phyloP scores from a whole-genome alignment of 257 asterid species.

The Nicotiana attenuata region DNA sequence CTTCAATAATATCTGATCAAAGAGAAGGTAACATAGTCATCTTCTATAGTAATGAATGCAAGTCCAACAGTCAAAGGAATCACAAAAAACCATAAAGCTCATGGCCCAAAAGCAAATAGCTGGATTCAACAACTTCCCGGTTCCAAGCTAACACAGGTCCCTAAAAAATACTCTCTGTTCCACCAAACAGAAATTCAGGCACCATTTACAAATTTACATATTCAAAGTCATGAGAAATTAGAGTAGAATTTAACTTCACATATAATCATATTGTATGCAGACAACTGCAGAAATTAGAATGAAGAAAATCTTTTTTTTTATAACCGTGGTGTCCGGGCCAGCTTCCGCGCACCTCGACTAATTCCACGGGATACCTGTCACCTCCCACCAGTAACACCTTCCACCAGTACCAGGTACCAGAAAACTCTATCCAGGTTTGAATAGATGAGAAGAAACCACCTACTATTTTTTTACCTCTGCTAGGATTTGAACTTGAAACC shows the following conservation, averaged over 20 bases:
- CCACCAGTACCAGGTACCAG: too few species aligned
- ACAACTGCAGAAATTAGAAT: neutral
- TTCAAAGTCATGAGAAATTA: neutral
- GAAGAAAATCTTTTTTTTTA: too few species aligned
- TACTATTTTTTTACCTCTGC: too few species aligned
- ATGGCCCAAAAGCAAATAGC: neutral
- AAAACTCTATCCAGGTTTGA: too few species aligned
- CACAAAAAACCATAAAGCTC: neutral
- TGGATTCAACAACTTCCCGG: neutral
- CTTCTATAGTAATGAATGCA: neutral
- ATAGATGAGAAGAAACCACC: too few species aligned
- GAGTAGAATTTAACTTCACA: neutral
- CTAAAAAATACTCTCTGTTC: neutral
- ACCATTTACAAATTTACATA: neutral
- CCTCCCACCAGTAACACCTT: too few species aligned
- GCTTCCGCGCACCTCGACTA: too few species aligned
- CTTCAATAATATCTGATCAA: constrained; percentile 24
- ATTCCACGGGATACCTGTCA: too few species aligned
- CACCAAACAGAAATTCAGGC: neutral
- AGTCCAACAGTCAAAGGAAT: neutral
- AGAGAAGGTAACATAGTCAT: neutral
- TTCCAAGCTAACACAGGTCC: neutral
- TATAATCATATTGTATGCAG: neutral
- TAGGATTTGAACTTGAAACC: too few species aligned
- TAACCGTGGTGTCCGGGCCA: too few species aligned